phyloP scores from a whole-genome alignment of 768 basidiomycete genomes.

The Serendipita sp. region DNA sequence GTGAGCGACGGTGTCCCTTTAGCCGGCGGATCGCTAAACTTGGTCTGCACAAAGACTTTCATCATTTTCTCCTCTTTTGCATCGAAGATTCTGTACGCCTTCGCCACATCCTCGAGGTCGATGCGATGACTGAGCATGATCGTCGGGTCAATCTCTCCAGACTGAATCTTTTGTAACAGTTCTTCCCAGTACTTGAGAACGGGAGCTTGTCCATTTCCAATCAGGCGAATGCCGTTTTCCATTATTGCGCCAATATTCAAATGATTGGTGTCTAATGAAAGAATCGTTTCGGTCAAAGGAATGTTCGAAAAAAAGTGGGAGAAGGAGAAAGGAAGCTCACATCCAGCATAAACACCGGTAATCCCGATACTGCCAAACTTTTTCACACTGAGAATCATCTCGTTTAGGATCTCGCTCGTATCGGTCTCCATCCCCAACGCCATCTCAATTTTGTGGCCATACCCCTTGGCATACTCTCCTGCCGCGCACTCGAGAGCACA shows the following conservation, averaged over 20 bases:
- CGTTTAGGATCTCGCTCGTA: conserved; percentile 46
- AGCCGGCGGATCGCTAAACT: not conserved
- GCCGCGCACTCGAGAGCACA: conserved; percentile 44
- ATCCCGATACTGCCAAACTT: conserved; percentile 48
- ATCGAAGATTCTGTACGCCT: not conserved
- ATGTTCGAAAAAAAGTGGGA: not conserved
- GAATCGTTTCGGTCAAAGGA: not conserved
- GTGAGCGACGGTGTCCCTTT: not conserved
- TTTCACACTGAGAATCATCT: conserved; percentile 29
- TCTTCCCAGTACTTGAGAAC: conserved; percentile 62
- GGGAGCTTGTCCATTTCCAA: conserved; percentile 37
- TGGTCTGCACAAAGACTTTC: not conserved
- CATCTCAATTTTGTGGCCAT: conserved; percentile 53
- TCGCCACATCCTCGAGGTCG: not conserved
- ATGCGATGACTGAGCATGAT: conserved; percentile 3
- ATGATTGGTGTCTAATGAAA: conserved; percentile 44
- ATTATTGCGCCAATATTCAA: conserved; percentile 60
- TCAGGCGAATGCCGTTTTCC: conserved; percentile 59
- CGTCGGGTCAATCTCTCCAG: not conserved
- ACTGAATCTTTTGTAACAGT: not conserved
- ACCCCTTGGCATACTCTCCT: conserved; percentile 48
- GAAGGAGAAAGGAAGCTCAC: not conserved
- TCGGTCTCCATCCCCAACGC: conserved; percentile 62
- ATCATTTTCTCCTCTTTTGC: not conserved
- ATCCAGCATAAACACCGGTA: conserved; percentile 40